A percentile compares a stretch with the other conserved stretches of the same genome.
These are phyloP conservation scores for Ophiostoma ulmi DNA, from an alignment of 2,329 filamentous ascomycete species.

Conservation along the genomic window DNA sequence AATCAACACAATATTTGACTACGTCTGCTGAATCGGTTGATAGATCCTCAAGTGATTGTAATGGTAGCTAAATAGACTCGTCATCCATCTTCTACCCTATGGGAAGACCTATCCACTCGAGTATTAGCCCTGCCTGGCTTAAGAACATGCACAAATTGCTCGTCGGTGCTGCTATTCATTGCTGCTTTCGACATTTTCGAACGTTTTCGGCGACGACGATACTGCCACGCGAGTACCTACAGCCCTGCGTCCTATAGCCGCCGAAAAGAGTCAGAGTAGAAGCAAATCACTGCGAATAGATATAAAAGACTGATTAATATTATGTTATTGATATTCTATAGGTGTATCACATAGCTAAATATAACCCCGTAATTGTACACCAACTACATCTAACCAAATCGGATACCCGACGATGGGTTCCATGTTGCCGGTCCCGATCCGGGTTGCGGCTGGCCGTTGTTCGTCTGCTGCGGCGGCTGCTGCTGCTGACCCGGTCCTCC, in stretches of 20 bases:
- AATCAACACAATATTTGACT: no score
- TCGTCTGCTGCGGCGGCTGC: conserved; percentile 25
- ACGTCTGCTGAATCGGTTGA: neutral
- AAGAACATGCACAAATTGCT: neutral
- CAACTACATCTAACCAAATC: conserved; percentile 19
- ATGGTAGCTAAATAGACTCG: neutral
- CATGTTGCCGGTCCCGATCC: conserved; percentile 20
- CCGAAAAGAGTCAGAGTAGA: no score
- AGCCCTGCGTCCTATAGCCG: neutral
- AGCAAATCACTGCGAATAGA: no score
- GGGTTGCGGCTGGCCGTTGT: conserved; percentile 18
- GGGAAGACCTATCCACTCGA: neutral
- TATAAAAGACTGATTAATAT: no score
- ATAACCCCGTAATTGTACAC: neutral
- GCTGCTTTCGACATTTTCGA: neutral
- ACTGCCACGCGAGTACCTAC: neutral
- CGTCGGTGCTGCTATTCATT: neutral
- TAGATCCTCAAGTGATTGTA: neutral
- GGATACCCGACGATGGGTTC: conserved; percentile 23
- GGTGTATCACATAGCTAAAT: neutral
- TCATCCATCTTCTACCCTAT: neutral
- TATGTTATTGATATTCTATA: neutral
- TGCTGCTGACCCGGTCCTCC: conserved; percentile 27
- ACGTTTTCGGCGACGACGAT: neutral
- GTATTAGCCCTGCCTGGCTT: neutral